Base-by-base conservation (phyloP, 2,329 filamentous ascomycete genomes). In the Daldinia eschscholtzii region DNA sequence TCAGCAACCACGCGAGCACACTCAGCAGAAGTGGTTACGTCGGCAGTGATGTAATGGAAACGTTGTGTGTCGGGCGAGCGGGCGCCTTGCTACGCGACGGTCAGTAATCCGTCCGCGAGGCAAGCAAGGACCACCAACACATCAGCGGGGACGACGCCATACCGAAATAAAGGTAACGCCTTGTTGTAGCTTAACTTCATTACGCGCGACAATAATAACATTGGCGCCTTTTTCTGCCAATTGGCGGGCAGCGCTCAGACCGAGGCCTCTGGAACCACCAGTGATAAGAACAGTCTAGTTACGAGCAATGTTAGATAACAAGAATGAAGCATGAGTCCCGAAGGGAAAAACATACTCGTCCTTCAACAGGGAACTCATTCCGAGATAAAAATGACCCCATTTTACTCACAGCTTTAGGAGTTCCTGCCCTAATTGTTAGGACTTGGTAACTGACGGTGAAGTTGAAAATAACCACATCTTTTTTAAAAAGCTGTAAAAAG, bases 231-330 rank as follows among this genome's bases (percentile, higher is more conserved):
- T 90, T 44, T 83, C 80, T 3, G 91, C 85, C 20, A 93, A 84
- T 53, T 91, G 82, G 55, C 85, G 83, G 1, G 85, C 91, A 26
- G 89, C 82, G 39, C 84, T 86, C 72, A 86, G 85, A 39, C 91
- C 91, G 86, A 92, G 89, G 61, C 91, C 91, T 74, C 91, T 88
- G 1, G 91, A 93, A 37, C 87, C 90, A 52, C 91, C 91, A 0
- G 91, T 93, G 60, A 93, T 83, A 44, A 93, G 78, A 7, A 91
- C 85, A 1, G 90, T 92, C 90, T 92, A n/a, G n/a, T n/a, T n/a
- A 72, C 20, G 37, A 56, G 48, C 41, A 39, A 37, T 55, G 50
- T 61, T 15, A 65, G 50, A 18, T 30, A n/a, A 9, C 7, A 42
- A 12, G 15, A 57, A 39, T 41, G 12, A 15, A 20, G 4, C 10